Base-by-base conservation (phyloP, 176 grass and related monocot species). In the Tillandsia leiboldiana region DNA sequence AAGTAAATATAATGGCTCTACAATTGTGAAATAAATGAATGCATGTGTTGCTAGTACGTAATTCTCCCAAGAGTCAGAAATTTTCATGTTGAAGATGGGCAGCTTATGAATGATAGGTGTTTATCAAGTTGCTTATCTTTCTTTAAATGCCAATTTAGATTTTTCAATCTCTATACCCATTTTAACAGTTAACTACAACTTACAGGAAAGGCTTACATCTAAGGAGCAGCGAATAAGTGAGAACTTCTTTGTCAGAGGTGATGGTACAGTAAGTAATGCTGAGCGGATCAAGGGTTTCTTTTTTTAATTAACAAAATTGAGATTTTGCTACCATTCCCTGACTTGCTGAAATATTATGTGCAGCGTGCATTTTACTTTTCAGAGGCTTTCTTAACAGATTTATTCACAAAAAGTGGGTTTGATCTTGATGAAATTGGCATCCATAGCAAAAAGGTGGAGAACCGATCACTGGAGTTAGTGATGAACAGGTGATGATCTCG, bases 201-300 rank as follows among this genome's bases (percentile, higher is more conserved):
- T 92, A 71, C 72, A 97, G 93, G 89, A 97, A 90, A 92, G 84
- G 66, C 73, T 97, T 72, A 92, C 76, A 76, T 92, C 64, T 62
- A 97, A 97, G 61, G 89, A 83, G 11, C 93, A 97, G 73, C 75
- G 87, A 85, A 87, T 97, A 73, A 92, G 89, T 79, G 89, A 97
- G 69, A 97, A 92, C 63, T 97, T 97, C 73, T 97, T 87, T 73
- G 93, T 92, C 28, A 90, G 89, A 87, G 93, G 93, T 83, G 89
- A 97, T 90, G 93, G 93, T 58, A 97, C 89, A 61, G 93, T 97
- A 78, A 89, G 86, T 72, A 48, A 15, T 51, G 33, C 22, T 3
- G 20, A 48, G 26, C 65, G 57, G 6, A 73, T 1, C 33, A 62
- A 67, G 53, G 66, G 24, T 24, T 24, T 24, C 69, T 81, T 26